Evolutionary conservation across 805 yeast genomes (phyloP).

Genomic region (Kluyveromyces aestuarii): DNA sequence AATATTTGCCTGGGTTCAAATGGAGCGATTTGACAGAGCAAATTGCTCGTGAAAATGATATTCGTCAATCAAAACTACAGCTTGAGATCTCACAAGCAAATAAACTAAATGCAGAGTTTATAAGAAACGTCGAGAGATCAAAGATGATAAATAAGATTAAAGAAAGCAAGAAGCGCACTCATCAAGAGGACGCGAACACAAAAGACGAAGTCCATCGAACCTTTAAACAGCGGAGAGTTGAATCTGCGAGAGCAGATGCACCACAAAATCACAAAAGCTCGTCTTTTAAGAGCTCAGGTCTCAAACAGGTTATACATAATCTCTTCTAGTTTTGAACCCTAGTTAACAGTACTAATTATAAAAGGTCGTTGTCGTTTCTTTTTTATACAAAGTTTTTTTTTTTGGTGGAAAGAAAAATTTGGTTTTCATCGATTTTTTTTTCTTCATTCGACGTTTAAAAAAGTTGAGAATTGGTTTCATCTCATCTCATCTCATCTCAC

Average conservation of each 20-base stretch:
- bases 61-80: constrained; percentile 77
- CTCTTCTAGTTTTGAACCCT: constrained; percentile 34
- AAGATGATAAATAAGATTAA: constrained; percentile 66
- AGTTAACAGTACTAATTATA: constrained; percentile 2
- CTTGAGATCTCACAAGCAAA: constrained; percentile 86
- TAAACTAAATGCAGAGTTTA: constrained; percentile 74
- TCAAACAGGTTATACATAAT: constrained; percentile 40
- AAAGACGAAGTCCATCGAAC: constrained; percentile 35
- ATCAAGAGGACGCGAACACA: constrained; percentile 16
- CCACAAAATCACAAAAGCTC: constrained; percentile 34
- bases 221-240: constrained; percentile 63
- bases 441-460: not conserved
- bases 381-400: not conserved
- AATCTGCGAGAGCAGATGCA: constrained; percentile 61
- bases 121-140: constrained; percentile 76
- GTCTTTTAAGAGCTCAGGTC: constrained; percentile 31
- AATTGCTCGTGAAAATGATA: constrained; percentile 81
- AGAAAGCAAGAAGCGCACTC: constrained; percentile 25
- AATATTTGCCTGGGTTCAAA: constrained; percentile 83
- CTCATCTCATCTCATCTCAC: constrained; percentile 18
- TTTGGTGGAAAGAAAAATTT: not conserved
- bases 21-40: constrained; percentile 94
- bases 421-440: not conserved
- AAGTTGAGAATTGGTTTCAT: constrained; percentile 2
- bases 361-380: not conserved